Percentiles rank a stretch among this genome's conserved stretches.
phyloP scores from a whole-genome alignment of 805 yeast species.

The Candida corydali region DNA sequence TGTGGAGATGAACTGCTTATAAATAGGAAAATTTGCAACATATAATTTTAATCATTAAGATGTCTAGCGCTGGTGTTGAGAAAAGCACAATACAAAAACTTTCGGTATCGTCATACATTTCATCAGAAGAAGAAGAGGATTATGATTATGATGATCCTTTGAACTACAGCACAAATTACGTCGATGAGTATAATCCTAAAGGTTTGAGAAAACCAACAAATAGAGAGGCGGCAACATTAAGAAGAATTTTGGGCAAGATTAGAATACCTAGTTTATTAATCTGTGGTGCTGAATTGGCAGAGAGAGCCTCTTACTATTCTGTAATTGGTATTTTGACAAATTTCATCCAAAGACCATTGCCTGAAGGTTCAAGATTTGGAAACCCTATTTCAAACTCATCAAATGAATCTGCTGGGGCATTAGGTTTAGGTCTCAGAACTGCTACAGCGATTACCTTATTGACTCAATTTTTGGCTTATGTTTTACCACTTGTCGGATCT shows the following conservation, averaged over 20 bases:
- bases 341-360: slow-evolving; percentile 50
- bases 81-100: background rate
- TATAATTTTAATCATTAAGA: too few species aligned
- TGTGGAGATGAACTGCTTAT: too few species aligned
- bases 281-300: slow-evolving; percentile 49
- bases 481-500: slow-evolving; percentile 51
- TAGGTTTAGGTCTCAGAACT: slow-evolving; percentile 40
- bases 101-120: background rate
- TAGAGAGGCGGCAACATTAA: slow-evolving; percentile 20
- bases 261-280: slow-evolving; percentile 48
- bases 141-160: slow-evolving; percentile 21
- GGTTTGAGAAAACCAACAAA: slow-evolving; percentile 35
- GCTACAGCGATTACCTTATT: slow-evolving; percentile 47
- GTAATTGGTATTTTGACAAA: slow-evolving; percentile 41
- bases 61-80: background rate
- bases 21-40: too few species aligned
- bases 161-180: slow-evolving; percentile 18
- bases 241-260: slow-evolving; percentile 43
- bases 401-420: slow-evolving; percentile 46
- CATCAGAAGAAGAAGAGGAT: slow-evolving; percentile 8
- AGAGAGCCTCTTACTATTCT: slow-evolving; percentile 53
- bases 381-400: slow-evolving; percentile 25
- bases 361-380: slow-evolving; percentile 38
- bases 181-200: slow-evolving; percentile 32
- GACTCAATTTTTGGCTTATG: slow-evolving; percentile 46